phyloP scores from a whole-genome alignment of 768 basidiomycete species.

The Tricholoma sp. region DNA sequence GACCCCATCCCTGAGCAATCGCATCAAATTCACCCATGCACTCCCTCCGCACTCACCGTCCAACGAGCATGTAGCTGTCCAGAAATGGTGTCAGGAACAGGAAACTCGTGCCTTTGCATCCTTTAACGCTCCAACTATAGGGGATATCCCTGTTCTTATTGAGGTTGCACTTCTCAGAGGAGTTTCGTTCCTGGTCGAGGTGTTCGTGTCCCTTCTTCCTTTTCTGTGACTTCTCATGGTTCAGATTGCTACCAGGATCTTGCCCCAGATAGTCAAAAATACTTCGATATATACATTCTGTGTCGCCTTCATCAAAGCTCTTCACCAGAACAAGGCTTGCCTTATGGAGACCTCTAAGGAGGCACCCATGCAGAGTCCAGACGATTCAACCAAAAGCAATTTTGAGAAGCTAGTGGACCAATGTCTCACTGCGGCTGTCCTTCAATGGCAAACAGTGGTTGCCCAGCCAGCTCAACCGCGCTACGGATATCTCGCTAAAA shows the following conservation, averaged over 20 bases:
- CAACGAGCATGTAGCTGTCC: slow-evolving; percentile 8
- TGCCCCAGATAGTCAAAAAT: slow-evolving; percentile 19
- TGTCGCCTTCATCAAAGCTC: slow-evolving; percentile 18
- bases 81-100: slow-evolving; percentile 18
- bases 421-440: slow-evolving; percentile 12
- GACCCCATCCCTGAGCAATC: slow-evolving; percentile 8
- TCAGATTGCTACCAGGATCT: slow-evolving; percentile 10
- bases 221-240: not conserved
- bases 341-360: slow-evolving; percentile 6
- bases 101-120: slow-evolving; percentile 15
- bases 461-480: slow-evolving; percentile 1
- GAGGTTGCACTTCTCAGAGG: slow-evolving; percentile 15
- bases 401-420: slow-evolving; percentile 14
- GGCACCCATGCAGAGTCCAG: not conserved
- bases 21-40: slow-evolving; percentile 17
- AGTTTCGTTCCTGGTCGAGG: slow-evolving; percentile 12
- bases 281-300: slow-evolving; percentile 18
- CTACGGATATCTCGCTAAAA: not conserved
- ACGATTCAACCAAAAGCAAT: not conserved
- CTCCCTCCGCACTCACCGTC: slow-evolving; percentile 10
- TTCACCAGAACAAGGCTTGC: slow-evolving; percentile 13
- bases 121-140: slow-evolving; percentile 9
- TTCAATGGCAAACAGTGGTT: slow-evolving; percentile 16
- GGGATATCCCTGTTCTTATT: slow-evolving; percentile 22
- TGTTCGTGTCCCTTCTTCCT: slow-evolving; percentile 14